Evolutionary conservation across 140 eudicot species (phyloP).

Genomic region (Ambrosia hybrid): DNA sequence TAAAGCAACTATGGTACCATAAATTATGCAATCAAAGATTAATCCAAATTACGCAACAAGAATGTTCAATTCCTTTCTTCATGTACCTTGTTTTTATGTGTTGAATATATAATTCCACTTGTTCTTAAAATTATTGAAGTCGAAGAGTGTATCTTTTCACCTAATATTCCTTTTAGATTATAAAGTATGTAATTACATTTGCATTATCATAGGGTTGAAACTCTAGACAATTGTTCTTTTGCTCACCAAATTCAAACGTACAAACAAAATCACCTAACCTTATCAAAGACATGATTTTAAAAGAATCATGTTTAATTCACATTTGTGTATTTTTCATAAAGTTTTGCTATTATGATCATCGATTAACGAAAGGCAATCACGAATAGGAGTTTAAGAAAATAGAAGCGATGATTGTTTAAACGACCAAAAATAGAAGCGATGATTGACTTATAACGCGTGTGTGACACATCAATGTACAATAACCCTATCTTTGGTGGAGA

Average conservation of each 20-base stretch:
- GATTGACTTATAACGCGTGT: conserved; percentile 21
- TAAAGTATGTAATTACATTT: neutral
- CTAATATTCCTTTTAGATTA: conserved; percentile 28
- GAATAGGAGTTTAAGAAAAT: neutral
- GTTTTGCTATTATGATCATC: neutral
- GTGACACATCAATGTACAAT: neutral
- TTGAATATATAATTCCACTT: conserved; percentile 15
- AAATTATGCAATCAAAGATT: conserved; percentile 22
- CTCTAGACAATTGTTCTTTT: conserved; percentile 13
- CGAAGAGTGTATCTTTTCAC: conserved; percentile 8
- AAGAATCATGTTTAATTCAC: conserved; percentile 4
- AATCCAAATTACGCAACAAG: conserved; percentile 24
- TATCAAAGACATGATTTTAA: neutral
- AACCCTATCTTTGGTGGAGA: conserved; percentile 5
- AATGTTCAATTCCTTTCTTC: conserved; percentile 13
- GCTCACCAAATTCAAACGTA: conserved; percentile 13
- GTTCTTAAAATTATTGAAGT: conserved; percentile 13
- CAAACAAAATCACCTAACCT: conserved; percentile 20
- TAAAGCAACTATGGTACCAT: conserved; percentile 2
- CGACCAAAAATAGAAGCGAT: neutral
- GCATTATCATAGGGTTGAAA: conserved; percentile 19
- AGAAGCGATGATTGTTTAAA: no score
- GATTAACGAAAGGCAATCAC: neutral
- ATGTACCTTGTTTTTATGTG: conserved; percentile 9
- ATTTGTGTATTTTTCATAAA: neutral